Percentiles rank a stretch among this genome's conserved stretches.
Evolutionary conservation across 441 rosid genomes (phyloP).

Genomic region (Brassica balearica): DNA sequence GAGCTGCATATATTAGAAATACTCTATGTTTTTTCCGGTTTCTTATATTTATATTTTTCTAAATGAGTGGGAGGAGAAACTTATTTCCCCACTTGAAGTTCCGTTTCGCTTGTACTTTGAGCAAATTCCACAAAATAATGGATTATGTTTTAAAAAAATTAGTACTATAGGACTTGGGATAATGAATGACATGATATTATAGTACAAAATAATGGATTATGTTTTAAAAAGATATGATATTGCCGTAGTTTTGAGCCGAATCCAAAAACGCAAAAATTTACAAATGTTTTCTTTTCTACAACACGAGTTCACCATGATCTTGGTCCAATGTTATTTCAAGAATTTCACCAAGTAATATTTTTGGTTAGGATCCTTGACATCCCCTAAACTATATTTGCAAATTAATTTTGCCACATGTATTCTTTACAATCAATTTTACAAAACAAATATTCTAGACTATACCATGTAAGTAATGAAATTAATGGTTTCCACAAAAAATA

Average conservation of each 20-base stretch:
- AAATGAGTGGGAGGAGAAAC: background rate
- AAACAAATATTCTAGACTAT: too few species aligned
- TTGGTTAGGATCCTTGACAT: background rate
- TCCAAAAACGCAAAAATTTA: background rate
- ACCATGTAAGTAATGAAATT: too few species aligned
- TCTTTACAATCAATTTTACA: too few species aligned
- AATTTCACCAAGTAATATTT: background rate
- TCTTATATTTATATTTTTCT: background rate
- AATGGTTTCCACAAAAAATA: too few species aligned
- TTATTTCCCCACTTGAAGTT: constrained; percentile 33
- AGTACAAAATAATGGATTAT: too few species aligned
- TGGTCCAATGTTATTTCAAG: constrained; percentile 1
- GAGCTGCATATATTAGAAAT: background rate
- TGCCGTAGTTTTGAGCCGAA: background rate
- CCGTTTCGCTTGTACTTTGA: constrained; percentile 13
- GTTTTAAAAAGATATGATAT: background rate
- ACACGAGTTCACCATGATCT: background rate
- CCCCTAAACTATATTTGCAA: too few species aligned
- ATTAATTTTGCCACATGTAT: too few species aligned
- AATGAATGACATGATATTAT: too few species aligned
- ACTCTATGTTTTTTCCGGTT: background rate
- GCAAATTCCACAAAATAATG: constrained; percentile 34
- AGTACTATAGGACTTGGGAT: background rate
- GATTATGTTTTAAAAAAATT: constrained; percentile 12
- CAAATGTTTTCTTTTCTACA: background rate